These are phyloP conservation scores for Cryptococcus wingfieldii DNA, from an alignment of 1,284 basidiomycete species.

Conservation along the genomic window DNA sequence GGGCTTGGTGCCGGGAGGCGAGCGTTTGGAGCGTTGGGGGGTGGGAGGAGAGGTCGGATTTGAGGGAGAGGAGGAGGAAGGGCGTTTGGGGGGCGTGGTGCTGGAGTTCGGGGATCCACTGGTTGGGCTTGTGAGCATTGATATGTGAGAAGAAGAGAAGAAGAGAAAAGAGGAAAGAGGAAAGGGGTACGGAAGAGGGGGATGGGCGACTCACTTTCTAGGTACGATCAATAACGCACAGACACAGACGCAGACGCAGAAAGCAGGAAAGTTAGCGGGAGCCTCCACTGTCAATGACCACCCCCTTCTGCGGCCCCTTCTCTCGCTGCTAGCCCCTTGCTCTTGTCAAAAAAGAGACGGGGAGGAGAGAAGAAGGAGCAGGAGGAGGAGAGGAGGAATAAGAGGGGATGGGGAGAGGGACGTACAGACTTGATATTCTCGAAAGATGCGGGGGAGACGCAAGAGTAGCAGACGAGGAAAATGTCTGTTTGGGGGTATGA, in stretches of 20 bases:
- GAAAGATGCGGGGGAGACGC: conserved; percentile 93
- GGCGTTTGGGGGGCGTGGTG: conserved; percentile 95
- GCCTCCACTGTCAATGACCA: not conserved
- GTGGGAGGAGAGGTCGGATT: conserved; percentile 95
- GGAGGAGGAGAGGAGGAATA: no score
- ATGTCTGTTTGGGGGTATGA: conserved; percentile 99
- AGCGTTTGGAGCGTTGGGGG: conserved; percentile 84
- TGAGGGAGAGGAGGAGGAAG: conserved; percentile 94
- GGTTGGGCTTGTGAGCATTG: no score
- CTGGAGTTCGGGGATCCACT: conserved; percentile 96
- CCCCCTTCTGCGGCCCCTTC: not conserved
- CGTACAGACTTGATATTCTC: conserved; percentile 64
- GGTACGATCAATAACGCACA: not conserved
- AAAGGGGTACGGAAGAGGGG: no score
- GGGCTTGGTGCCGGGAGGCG: conserved; percentile 89
- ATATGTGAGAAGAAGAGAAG: no score
- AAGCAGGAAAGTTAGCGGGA: no score
- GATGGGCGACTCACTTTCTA: conserved; percentile 69
- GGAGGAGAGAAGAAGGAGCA: no score
- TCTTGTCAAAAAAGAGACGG: no score
- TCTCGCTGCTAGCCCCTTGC: no score
- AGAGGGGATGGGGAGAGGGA: not conserved
- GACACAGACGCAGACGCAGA: not conserved
- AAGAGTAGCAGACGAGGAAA: conserved; percentile 97
- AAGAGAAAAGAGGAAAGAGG: no score